These are phyloP conservation scores for Cylindrotheca fusiformis DNA, from an alignment of 108 stramenopile species.

Conservation along the genomic window DNA sequence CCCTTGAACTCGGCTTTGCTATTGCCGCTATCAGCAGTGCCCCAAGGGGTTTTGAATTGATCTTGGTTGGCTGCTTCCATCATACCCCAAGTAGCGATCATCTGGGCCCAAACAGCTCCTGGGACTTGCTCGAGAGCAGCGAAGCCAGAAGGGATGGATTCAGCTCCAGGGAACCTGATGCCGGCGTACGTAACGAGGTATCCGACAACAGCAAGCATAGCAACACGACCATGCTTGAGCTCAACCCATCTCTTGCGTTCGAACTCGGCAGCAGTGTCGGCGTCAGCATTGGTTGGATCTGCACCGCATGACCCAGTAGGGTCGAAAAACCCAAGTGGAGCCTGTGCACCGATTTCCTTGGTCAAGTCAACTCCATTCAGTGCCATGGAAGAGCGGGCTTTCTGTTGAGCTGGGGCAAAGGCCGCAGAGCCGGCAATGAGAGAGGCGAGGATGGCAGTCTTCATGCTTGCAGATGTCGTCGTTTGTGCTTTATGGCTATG, in stretches of 20 bases:
- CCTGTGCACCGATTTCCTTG: constrained; percentile 50
- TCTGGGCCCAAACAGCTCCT: constrained; percentile 41
- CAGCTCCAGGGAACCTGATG: constrained; percentile 34
- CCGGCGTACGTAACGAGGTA: constrained; percentile 22
- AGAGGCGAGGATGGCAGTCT: constrained; percentile 57
- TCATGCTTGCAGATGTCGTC: too few relatives aligned
- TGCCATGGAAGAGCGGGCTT: constrained; percentile 49
- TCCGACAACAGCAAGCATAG: constrained; percentile 74
- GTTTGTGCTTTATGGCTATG: too few relatives aligned
- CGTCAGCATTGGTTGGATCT: constrained; percentile 8
- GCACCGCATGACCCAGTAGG: constrained; percentile 32
- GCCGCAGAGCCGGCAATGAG: constrained; percentile 64
- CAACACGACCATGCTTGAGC: constrained; percentile 87
- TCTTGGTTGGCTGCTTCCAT: constrained; percentile 33
- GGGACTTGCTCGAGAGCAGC: constrained; percentile 40
- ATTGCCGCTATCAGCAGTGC: constrained; percentile 22
- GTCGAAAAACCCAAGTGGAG: constrained; percentile 60
- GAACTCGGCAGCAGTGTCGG: constrained; percentile 50
- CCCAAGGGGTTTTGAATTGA: constrained; percentile 21
- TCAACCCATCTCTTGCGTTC: constrained; percentile 73
- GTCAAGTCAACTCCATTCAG: constrained; percentile 32
- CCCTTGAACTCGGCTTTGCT: constrained; percentile 46
- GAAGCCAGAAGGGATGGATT: constrained; percentile 51
- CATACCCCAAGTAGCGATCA: constrained; percentile 54
- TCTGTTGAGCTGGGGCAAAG: constrained; percentile 61